Evolutionary conservation across 352 stramenopile genomes (phyloP), one percentile per base, ranked within the genome.

Genomic region (Pythium vanterpoolii): DNA sequence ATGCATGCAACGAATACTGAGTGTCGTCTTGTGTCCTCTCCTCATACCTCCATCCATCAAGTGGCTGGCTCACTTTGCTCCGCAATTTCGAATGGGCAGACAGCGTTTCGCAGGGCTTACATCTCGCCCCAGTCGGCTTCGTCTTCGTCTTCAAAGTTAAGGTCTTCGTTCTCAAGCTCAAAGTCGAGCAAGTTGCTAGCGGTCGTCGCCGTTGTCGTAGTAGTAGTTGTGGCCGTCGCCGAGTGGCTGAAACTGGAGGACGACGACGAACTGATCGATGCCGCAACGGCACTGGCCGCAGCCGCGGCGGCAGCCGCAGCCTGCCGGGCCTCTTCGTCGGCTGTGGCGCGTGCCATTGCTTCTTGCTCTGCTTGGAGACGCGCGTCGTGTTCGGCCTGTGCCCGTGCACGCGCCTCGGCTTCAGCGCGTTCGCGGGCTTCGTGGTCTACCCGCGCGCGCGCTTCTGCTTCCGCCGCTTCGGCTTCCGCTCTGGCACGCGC

Each of bases 41-140:
- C n/a, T n/a, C n/a, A n/a, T n/a, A n/a, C n/a, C n/a, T n/a, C n/a
- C n/a, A n/a, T n/a, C n/a, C n/a, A n/a, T n/a, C n/a, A n/a, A n/a
- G n/a, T n/a, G n/a, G n/a, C n/a, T n/a, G n/a, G n/a, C n/a, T n/a
- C n/a, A n/a, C n/a, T n/a, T n/a, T n/a, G n/a, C n/a, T n/a, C n/a
- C n/a, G n/a, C n/a, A n/a, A n/a, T n/a, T n/a, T n/a, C n/a, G n/a
- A n/a, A n/a, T n/a, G n/a, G n/a, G n/a, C n/a, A n/a, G n/a, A n/a
- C n/a, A n/a, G n/a, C n/a, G n/a, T n/a, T n/a, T n/a, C n/a, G n/a
- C 0, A 46, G 21, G 18, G 18, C 39, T 49, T 83, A 93, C 83
- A 93, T 93, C 56, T 93, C 83, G 23, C 83, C 83, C 83, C 83
- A 93, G 60, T 93, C 83, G 33, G 77, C 79, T 44, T 93, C 83